Evolutionary conservation across 2,329 filamentous ascomycete species (phyloP).

Genomic region (Xylaria sp.): DNA sequence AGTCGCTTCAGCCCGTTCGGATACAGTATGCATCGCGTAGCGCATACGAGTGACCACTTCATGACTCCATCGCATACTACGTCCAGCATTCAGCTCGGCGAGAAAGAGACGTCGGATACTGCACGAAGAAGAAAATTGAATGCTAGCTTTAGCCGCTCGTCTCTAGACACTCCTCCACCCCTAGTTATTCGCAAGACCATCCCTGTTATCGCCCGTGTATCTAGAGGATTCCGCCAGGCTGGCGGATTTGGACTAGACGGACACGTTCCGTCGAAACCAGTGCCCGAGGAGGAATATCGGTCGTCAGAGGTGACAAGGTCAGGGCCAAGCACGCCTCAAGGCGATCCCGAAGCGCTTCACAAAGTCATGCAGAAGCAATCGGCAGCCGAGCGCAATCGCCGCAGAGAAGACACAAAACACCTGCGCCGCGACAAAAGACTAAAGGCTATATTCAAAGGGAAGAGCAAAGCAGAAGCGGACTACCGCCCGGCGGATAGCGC

Average conservation of each 20-base stretch:
- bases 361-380: slow-evolving; percentile 41
- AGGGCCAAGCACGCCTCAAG: slow-evolving; percentile 19
- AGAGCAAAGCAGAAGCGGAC: slow-evolving; percentile 26
- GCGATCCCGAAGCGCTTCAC: slow-evolving; percentile 36
- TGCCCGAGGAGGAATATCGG: slow-evolving; percentile 23
- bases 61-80: slow-evolving; percentile 26
- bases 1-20: slow-evolving; percentile 41
- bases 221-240: slow-evolving; percentile 30
- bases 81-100: slow-evolving; percentile 1
- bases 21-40: slow-evolving; percentile 39
- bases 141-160: slow-evolving; percentile 20
- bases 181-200: slow-evolving; percentile 32
- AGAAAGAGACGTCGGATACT: not conserved
- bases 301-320: slow-evolving; percentile 15
- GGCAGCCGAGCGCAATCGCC: slow-evolving; percentile 40
- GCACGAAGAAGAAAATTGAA: slow-evolving; percentile 5
- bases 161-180: slow-evolving; percentile 8
- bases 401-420: slow-evolving; percentile 43
- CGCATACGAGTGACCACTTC: slow-evolving; percentile 35
- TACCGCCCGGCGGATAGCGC: not conserved
- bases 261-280: slow-evolving; percentile 35
- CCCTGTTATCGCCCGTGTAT: slow-evolving; percentile 37
- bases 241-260: slow-evolving; percentile 46
- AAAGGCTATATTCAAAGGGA: slow-evolving; percentile 37
- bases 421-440: slow-evolving; percentile 37